Percentiles rank a stretch among this genome's conserved stretches.
These are phyloP conservation scores for Gossypioides kirkii DNA, from an alignment of 345 rosid genomes.

Conservation along the genomic window DNA sequence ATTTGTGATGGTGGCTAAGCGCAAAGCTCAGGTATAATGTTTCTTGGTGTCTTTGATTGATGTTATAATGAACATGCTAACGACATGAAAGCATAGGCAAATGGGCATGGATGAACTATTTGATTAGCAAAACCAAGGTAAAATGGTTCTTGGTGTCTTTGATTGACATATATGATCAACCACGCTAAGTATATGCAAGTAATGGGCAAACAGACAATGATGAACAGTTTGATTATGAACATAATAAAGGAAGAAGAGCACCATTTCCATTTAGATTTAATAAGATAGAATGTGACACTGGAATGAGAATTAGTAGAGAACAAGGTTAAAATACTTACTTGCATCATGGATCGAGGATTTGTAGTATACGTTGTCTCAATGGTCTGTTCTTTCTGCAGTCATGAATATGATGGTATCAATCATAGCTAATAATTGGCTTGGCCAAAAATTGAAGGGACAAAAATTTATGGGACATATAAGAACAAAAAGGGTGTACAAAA, in stretches of 20 bases:
- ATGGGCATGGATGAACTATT: no score
- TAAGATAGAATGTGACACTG: not conserved
- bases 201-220: not conserved
- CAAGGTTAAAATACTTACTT: constrained; percentile 33
- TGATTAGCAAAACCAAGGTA: no score
- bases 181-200: not conserved
- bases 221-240: not conserved
- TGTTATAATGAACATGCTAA: no score
- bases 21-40: not conserved
- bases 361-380: constrained; percentile 78
- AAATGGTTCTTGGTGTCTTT: not conserved
- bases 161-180: not conserved
- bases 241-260: not conserved
- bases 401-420: constrained; percentile 6
- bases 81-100: no score
- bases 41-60: not conserved
- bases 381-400: constrained; percentile 67
- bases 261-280: not conserved
- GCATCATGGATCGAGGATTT: constrained; percentile 91
- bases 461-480: not conserved
- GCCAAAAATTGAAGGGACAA: not conserved
- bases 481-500: not conserved
- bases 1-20: not conserved
- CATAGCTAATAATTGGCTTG: not conserved
- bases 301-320: not conserved